Base-by-base conservation (phyloP, 2,329 filamentous ascomycete genomes). In the Botrytis pseudocinerea region DNA sequence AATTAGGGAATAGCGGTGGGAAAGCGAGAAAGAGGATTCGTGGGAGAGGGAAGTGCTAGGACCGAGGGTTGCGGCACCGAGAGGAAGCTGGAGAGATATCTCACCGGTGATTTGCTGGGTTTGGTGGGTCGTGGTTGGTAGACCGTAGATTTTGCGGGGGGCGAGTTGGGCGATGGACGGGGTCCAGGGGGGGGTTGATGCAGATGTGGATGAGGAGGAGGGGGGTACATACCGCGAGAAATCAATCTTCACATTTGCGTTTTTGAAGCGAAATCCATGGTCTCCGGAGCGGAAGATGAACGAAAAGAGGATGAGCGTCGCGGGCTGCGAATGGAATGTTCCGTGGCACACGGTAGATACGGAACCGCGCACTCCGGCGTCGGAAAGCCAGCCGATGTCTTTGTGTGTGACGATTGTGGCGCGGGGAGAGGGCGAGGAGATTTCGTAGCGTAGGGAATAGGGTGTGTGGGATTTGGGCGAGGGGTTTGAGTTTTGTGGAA, bases 341-440 rank as follows among this genome's bases (percentile, higher is more conserved):
- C 74, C 75, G 35, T 76, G 73, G 20, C 72, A 71, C 14, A 76
- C 73, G 12, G 71, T 76, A 9, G 71, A 72, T 20, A 76, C 74
- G 64, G 73, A 71, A 2, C 76, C 76, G 6, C 74, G 73, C 0
- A 76, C 69, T 9, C 76, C 76, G 2, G 76, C 74, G 35, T 71
- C 61, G 22, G 74, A 72, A 9, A 76, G 72, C 87, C 80, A 73
- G 87, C 87, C 62, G 85, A 85, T 74, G 84, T 90, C 44, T 82
- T 84, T 71, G 84, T 91, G 48, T 87, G 88, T 6, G 38, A 72
- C 61, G 38, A 40, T 64, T 32, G 40, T 28, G 22, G 62, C 8
- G 10, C 51, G n/a, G 51, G 51, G 51, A 0, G 51, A 28, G 51
- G 51, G 51, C 0, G 51, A 28, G n/a, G 62, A 42, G 12, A 32